Base-by-base conservation (phyloP, 2,329 filamentous ascomycete species). In the Piedraia hortae region DNA sequence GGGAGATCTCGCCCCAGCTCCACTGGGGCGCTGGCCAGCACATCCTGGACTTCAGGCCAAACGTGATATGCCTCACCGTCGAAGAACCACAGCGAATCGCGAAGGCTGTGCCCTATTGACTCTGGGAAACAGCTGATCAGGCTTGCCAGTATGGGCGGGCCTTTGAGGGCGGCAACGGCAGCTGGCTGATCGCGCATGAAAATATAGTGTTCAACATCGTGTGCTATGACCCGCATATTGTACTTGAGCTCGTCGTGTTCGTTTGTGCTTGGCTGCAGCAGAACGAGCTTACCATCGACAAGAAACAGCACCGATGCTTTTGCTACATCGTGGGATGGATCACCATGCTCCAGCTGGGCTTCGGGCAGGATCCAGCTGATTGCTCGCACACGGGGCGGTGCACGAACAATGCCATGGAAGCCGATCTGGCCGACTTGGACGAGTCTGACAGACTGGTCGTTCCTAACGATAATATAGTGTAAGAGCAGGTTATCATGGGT, bases 401-500 rank as follows among this genome's bases (percentile, higher is more conserved):
- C 88, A 35, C 85, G 59, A 19, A 97, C 80, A 29, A 97, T 91
- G 20, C 85, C 85, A 42, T 97, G 74, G 35, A 97, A 85, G 7
- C 77, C 82, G 37, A 97, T 97, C 42, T 93, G 85, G 6, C 88
- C 85, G n/a, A 93, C 80, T 40, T 89, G 78, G 4, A 89, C 62
- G 14, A 93, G 57, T 19, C 66, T 68, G 15, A 89, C 60, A 11
- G 66, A 66, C 5, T 13, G 17, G 11, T 63, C 56, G 1, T 65
- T 59, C 0, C 73, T 66, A 29, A 56, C 60, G 31, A 97, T 82
- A 28, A 97, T 66, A 42, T 78, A 97, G 42, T 97, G 85, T 39
- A 91, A 85, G 9, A 97, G 57, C 6, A 88, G 59, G 42, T 97
- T 97, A 41, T 93, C 82, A 42, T 90, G 80, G 0, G 85, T 97